Base-by-base conservation (phyloP, 106 monocot genomes). In the Narthecium ossifragum region DNA sequence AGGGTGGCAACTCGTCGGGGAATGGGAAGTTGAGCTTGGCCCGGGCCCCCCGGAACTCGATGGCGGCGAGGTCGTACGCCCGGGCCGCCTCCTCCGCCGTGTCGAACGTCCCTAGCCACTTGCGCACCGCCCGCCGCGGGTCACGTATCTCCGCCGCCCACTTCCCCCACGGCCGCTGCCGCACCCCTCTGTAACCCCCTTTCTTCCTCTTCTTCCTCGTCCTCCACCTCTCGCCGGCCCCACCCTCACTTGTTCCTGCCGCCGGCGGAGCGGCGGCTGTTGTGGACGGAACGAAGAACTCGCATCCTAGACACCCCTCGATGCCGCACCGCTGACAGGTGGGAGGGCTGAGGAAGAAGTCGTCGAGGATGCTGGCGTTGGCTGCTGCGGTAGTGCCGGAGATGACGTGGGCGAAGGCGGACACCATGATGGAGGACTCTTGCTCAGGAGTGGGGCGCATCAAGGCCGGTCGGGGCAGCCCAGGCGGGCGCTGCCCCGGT, bases 11-110 rank as follows among this genome's bases (percentile, higher is more conserved):
- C n/a, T n/a, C 18, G 8, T 21, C 53, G 2, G 70, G 58, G 28
- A 69, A 70, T 6, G 70, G 70, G 13, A 77, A 77, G 34, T 77
- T 77, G 43, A 77, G 70, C 59, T 71, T 77, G 20, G 76, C 76
- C 0, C 76, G 57, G 8, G 76, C 38, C 0, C 76, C 76, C 8
- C 76, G 70, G 34, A 77, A 65, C 59, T 77, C 76, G 53, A 77
- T 46, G 30, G 67, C 34, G 18, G 53, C 53, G 24, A 25, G 3
- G 26, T 53, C 53, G 53, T 53, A 53, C 5, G 53, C 53, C 13
- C 26, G 24, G 3, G 53, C 53, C 12, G 53, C 53, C 13, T 53
- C 53, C 25, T 53, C 53, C n/a, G n/a, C n/a, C n/a, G n/a, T n/a
- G n/a, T n/a, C n/a, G n/a, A n/a, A n/a, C n/a, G n/a, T n/a, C n/a